These are phyloP conservation scores for Tylopilus plumbeoviolaceoides DNA, from an alignment of 768 basidiomycete species.

Conservation along the genomic window DNA sequence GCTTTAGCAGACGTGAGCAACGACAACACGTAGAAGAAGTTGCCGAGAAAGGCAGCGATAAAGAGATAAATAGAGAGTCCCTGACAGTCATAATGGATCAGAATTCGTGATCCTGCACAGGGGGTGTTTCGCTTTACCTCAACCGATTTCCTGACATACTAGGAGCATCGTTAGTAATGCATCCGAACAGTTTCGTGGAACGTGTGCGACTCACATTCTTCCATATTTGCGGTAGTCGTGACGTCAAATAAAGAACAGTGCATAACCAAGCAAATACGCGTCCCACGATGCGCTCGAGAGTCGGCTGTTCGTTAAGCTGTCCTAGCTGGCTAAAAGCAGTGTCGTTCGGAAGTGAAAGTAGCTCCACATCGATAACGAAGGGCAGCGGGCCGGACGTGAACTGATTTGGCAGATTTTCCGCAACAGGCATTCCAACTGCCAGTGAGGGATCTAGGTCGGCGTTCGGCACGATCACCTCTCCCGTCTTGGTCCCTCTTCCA, in stretches of 20 bases:
- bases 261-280: slow-evolving; percentile 94
- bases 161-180: slow-evolving; percentile 2
- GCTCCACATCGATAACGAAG: slow-evolving; percentile 14
- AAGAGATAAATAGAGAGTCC: slow-evolving; percentile 95
- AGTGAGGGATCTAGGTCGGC: slow-evolving; percentile 1
- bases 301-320: slow-evolving; percentile 20
- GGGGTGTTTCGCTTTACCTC: slow-evolving; percentile 44
- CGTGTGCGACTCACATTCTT: slow-evolving; percentile 73
- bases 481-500: slow-evolving; percentile 35
- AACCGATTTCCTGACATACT: slow-evolving; percentile 89
- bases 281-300: slow-evolving; percentile 68
- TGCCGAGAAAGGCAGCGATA: slow-evolving; percentile 90
- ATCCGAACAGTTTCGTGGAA: neutral
- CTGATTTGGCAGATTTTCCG: slow-evolving; percentile 11
- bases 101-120: slow-evolving; percentile 4
- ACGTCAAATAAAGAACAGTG: slow-evolving; percentile 89
- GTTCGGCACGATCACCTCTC: slow-evolving; percentile 42
- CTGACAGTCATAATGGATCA: slow-evolving; percentile 32
- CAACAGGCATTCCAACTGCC: slow-evolving; percentile 9
- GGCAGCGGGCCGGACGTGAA: neutral
- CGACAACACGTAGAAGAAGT: slow-evolving; percentile 88
- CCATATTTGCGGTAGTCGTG: slow-evolving; percentile 96
- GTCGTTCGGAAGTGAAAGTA: slow-evolving; percentile 12
- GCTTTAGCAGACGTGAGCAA: slow-evolving; percentile 76
- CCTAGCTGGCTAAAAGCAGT: slow-evolving; percentile 1